Percentiles rank a stretch among this genome's conserved stretches.
Evolutionary conservation across 73 alveolate genomes (phyloP).

Genomic region (Uronychia setigera): DNA sequence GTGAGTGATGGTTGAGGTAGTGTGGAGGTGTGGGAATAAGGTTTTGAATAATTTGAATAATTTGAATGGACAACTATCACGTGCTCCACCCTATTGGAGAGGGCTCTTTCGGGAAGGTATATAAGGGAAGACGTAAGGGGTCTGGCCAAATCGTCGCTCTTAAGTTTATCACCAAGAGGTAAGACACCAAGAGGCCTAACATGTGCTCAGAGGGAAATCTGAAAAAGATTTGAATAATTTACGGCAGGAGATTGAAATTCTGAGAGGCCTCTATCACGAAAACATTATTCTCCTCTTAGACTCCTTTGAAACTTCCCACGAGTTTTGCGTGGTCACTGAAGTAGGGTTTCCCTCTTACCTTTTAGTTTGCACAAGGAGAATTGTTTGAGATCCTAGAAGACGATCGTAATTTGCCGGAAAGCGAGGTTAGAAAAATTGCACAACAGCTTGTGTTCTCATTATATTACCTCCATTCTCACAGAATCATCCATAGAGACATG

Average conservation of each 20-base stretch:
- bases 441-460: conserved; percentile 97
- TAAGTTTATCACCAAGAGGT: conserved; percentile 97
- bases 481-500: conserved; percentile 99
- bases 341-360: conserved; percentile 49
- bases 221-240: conserved; percentile 98
- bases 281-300: conserved; percentile 98
- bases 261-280: conserved; percentile 97
- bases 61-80: conserved; percentile 93
- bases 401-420: conserved; percentile 98
- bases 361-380: conserved; percentile 97
- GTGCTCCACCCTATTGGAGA: conserved; percentile 97
- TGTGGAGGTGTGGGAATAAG: background rate
- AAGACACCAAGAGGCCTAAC: background rate
- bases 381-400: conserved; percentile 99
- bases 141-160: conserved; percentile 99
- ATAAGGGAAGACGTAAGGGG: conserved; percentile 97
- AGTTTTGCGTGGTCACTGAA: conserved; percentile 97
- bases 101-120: conserved; percentile 99
- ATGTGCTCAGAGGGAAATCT: conserved; percentile 85
- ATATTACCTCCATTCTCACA: conserved; percentile 93
- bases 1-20: too few species aligned
- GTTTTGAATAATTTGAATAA: background rate
- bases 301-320: conserved; percentile 98
- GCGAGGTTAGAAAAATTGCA: conserved; percentile 98
- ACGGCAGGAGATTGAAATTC: conserved; percentile 98